These are phyloP conservation scores for Parmelia sp. DNA, from an alignment of 495 filamentous ascomycete genomes.

Conservation along the genomic window DNA sequence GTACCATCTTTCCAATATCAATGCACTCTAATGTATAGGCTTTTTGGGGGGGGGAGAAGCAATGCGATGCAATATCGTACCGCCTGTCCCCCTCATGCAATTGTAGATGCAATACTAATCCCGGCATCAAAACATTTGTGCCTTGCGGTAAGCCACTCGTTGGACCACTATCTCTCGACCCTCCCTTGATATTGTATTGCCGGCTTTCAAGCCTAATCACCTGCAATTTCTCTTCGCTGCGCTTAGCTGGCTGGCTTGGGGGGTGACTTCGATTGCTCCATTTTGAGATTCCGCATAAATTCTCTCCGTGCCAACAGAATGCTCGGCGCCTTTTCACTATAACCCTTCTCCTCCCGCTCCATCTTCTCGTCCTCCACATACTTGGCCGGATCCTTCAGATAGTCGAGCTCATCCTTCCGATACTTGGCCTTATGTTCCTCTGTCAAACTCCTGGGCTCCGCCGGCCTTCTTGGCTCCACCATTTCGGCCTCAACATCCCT, in stretches of 20 bases:
- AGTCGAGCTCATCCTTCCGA: slow-evolving; percentile 30
- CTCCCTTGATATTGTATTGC: neutral
- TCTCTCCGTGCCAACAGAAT: too few species aligned
- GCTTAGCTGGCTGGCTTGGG: slow-evolving; percentile 19
- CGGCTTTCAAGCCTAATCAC: slow-evolving; percentile 24
- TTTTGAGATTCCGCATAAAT: too few species aligned
- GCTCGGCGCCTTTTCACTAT: too few species aligned
- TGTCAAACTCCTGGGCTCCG: slow-evolving; percentile 27
- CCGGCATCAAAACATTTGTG: neutral
- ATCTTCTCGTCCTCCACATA: slow-evolving; percentile 32
- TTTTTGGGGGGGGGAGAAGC: neutral
- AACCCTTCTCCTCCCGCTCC: too few species aligned
- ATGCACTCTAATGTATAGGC: neutral
- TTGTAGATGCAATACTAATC: neutral
- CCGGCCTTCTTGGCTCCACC: slow-evolving; percentile 27
- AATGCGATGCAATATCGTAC: neutral
- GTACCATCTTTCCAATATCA: neutral
- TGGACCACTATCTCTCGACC: neutral
- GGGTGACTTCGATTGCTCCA: slow-evolving; percentile 26
- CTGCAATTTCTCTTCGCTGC: too few species aligned
- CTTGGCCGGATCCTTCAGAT: slow-evolving; percentile 30
- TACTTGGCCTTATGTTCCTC: too few species aligned
- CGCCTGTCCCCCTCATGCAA: neutral
- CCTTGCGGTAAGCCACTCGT: neutral
- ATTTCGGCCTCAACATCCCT: slow-evolving; percentile 31